Evolutionary conservation across 768 basidiomycete species (phyloP), one percentile per base, ranked within the genome.

Genomic region (Mycena belliarum): DNA sequence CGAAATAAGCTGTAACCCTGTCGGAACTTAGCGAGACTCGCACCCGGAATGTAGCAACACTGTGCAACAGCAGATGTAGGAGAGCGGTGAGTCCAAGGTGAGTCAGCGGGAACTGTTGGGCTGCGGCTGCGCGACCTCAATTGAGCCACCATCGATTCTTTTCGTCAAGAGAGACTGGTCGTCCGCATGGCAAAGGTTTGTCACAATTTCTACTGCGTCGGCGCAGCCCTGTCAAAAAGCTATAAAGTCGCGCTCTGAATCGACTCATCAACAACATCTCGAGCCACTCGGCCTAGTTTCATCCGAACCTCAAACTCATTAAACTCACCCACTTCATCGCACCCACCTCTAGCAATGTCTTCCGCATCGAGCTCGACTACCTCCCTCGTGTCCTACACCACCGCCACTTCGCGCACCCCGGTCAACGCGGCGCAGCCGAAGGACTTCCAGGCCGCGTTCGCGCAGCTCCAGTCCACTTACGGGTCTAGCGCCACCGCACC

Each of bases 381-480:
- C 26, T 49, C 52, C 20, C 52, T 55, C 52, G 58, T 55, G 49
- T 57, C 56, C 15, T 45, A 32, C 32, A 43, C 42, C 24, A 44
- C 52, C 33, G 35, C 46, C 45, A 49, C 52, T 16, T 60, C 58
- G 47, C 52, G 58, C 52, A n/a, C 47, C 6, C 52, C 58, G 15
- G 46, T 44, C 24, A 32, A 32, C 29, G 25, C 15, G 23, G 47
- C 21, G 25, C 40, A 24, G 46, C 5, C 38, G 48, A 59, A 59
- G 32, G 52, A 59, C 48, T 59, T 44, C 28, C 46, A 52, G 28
- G n/a, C 51, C 42, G 56, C 56, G 18, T 54, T 62, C 28, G 48
- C 55, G 15, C 7, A 9, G 20, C 60, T 57, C 47, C 56, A 62
- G 32, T 57, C 60, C 14, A 49, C 55, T 18, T 57, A 49, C 52